phyloP scores from a whole-genome alignment of 2,329 filamentous ascomycete species.

The Stachybotrys elegans region DNA sequence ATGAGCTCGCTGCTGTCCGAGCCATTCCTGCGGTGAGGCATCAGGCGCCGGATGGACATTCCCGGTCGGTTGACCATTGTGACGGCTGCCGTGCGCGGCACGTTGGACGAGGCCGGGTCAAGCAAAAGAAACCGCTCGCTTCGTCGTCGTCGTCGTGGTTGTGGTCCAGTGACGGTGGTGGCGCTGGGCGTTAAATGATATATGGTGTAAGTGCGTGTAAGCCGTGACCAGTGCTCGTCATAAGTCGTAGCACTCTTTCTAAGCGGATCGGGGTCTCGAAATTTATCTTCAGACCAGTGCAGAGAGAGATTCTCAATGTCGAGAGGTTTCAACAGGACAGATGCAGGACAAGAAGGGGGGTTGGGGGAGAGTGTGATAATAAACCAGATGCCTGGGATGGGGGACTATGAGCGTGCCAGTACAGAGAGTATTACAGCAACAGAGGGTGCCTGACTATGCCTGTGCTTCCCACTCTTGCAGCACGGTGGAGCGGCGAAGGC shows the following conservation, averaged over 20 bases:
- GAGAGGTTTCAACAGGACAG: constrained; percentile 1
- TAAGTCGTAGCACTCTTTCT: too few relatives aligned
- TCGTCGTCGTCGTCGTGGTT: too few relatives aligned
- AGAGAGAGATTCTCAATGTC: too few relatives aligned
- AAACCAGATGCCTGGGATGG: constrained; percentile 1
- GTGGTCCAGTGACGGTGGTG: too few relatives aligned
- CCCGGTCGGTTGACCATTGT: constrained; percentile 16
- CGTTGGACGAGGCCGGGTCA: too few relatives aligned
- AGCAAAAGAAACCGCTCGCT: too few relatives aligned
- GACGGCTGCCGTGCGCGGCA: constrained; percentile 7
- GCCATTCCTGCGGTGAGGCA: constrained; percentile 11
- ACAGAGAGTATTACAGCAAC: background rate
- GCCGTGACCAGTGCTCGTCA: too few relatives aligned
- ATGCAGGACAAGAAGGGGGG: constrained; percentile 2
- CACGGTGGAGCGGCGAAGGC: constrained; percentile 3
- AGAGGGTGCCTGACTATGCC: constrained; percentile 2
- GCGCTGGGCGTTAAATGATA: too few relatives aligned
- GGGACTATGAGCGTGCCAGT: background rate
- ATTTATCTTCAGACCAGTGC: background rate
- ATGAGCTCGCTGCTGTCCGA: constrained; percentile 10
- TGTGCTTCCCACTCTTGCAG: constrained; percentile 3
- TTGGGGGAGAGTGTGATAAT: constrained; percentile 1
- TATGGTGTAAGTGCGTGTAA: too few relatives aligned
- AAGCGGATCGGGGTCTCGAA: too few relatives aligned
- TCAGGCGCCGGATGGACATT: constrained; percentile 17